Evolutionary conservation across 2,329 filamentous ascomycete genomes (phyloP), one percentile per base, ranked within the genome.

Genomic region (Fusarium bactridioides): DNA sequence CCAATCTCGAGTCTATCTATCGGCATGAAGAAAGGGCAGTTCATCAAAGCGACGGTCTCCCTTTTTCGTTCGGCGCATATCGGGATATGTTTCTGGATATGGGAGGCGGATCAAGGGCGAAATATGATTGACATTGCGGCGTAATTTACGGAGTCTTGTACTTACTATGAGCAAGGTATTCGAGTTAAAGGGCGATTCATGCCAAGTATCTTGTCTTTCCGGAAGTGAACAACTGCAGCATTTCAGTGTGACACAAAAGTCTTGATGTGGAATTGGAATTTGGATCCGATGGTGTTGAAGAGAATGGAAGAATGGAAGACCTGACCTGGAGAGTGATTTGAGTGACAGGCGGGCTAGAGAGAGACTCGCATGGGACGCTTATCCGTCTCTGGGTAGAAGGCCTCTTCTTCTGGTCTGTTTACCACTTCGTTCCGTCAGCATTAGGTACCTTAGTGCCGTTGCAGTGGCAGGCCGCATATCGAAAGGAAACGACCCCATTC

Each of bases 401-500:
- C 51, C 40, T 69, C 44, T 51, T 54, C 44, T 56, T 44, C 18
- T 51, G 48, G 48, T 62, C 40, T 60, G 64, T 73, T 63, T 73
- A 72, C 64, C 70, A 70, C 67, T 70, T 65, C 55, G 67, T 67
- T 55, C 53, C 31, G 40, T 23, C 58, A 60, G 64, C 43, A 63
- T 35, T 67, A 33, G 31, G 13, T 33, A 67, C 43, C 48, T 35
- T 67, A 67, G 64, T 67, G 64, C 29, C 51, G 64, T 59, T 47
- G 61, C 63, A 59, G 53, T 74, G 50, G 61, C 58, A 73, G 67
- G 50, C 61, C 43, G 65, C 73, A 44, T 47, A 45, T 31, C 27
- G 29, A 64, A 27, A 73, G 75, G 75, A 77, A 77, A 75, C 55
- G 64, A 75, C 68, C 75, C 75, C 54, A 77, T 77, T 77, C 75